Base-by-base conservation (phyloP, 495 filamentous ascomycete species). In the Penicillium alfredii region DNA sequence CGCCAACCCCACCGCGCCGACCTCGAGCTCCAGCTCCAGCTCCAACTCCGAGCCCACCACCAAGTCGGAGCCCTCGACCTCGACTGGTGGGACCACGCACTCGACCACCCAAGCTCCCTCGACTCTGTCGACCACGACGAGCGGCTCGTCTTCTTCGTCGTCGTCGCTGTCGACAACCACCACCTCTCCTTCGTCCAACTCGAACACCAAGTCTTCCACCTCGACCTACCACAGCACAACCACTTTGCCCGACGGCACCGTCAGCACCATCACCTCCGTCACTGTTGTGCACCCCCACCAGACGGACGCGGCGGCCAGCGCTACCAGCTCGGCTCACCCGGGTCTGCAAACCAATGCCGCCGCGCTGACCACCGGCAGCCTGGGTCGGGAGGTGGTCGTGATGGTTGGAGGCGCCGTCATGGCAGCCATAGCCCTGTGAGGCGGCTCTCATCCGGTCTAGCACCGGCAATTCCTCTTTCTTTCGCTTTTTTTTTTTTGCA, bases 161-260 rank as follows among this genome's bases (percentile, higher is more conserved):
- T 26, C 23, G 8, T 25, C 23, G 3, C 8, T 25, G 19, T 30
- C 47, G 10, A 30, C 56, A 25, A 42, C 38, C 33, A 45, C 58
- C 0, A 47, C 51, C 23, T 75, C 50, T 51, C 41, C 46, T 22
- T 54, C 51, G 6, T 49, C 61, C 6, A 47, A 50, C 21, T 47
- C 51, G 38, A 62, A 65, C n/a, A 31, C 17, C 5, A 56, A 52
- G 26, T 56, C 59, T 4, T 55, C 31, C 12, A 70, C 39, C 6
- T 47, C 58, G 1, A 72, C 61, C 4, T 54, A 47, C 51, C 46
- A 64, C 34, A 60, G 54, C 27, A 69, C 62, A 26, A 79, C 79
- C 55, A 87, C 83, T 40, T 78, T 89, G 2, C 74, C 90, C 14
- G 82, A 97, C 51, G 86, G 71, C 30, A 58, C 53, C n/a, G 32